Conservation (phyloP, 176 grass and related monocot genomes). For the Cenchrus fungigraminus region DNA sequence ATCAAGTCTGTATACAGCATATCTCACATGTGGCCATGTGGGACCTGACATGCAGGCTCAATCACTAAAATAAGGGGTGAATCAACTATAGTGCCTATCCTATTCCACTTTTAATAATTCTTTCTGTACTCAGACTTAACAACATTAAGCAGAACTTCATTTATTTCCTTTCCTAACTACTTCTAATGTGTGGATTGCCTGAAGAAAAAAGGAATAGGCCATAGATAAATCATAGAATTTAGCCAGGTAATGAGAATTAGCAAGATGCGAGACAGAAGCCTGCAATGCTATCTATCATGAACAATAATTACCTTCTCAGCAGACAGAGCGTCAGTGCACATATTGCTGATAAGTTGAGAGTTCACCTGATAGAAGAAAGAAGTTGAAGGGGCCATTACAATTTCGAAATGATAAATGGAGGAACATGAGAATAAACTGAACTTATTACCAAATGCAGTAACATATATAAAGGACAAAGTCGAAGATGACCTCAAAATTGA, state of each 20-base stretch:
- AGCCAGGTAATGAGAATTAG: neutral
- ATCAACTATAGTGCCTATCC: neutral
- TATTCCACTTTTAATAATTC: neutral
- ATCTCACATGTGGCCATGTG: neutral
- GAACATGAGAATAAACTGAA: conserved; percentile 5
- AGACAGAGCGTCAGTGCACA: conserved; percentile 95
- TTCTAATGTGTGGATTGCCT: neutral
- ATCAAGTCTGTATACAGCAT: neutral
- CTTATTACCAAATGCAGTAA: neutral
- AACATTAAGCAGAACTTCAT: neutral
- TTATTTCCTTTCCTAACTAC: neutral
- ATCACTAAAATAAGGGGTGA: neutral
- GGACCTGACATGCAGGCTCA: neutral
- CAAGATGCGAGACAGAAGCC: neutral
- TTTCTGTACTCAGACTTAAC: neutral
- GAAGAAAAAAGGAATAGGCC: neutral
- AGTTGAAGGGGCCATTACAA: conserved; percentile 8
- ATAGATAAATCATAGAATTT: neutral
- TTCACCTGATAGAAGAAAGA: conserved; percentile 74
- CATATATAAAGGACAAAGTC: neutral
- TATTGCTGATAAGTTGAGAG: conserved; percentile 97
- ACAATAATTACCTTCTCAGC: conserved; percentile 88
- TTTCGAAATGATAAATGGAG: neutral
- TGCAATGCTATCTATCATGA: conserved; percentile 11
- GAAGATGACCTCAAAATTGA: neutral